phyloP scores from a whole-genome alignment of 257 asterid species.

The Plectranthus barbatus region DNA sequence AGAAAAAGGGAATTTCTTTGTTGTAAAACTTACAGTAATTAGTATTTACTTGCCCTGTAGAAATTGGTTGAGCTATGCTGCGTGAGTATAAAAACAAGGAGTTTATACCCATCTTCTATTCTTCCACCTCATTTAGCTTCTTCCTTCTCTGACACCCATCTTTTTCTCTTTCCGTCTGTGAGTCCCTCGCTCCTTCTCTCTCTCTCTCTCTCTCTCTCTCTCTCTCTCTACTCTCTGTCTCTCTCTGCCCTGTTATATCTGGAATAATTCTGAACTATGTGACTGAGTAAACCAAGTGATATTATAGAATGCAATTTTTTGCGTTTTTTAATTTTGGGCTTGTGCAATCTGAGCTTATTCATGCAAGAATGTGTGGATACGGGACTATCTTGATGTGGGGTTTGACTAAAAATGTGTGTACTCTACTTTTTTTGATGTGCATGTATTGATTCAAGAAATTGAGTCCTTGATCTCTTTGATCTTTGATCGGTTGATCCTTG shows the following conservation, averaged over 20 bases:
- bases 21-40: background rate
- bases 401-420: slow-evolving; percentile 29
- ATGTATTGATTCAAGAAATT: slow-evolving; percentile 32
- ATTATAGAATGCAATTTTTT: slow-evolving; percentile 30
- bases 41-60: slow-evolving; percentile 1
- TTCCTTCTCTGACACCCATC: slow-evolving; percentile 45
- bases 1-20: background rate
- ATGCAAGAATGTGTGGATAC: slow-evolving; percentile 20
- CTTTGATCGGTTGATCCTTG: slow-evolving; percentile 24
- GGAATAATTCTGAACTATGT: background rate
- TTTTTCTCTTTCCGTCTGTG: slow-evolving; percentile 37
- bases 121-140: slow-evolving; percentile 41
- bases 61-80: slow-evolving; percentile 12
- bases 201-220: background rate
- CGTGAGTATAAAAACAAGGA: slow-evolving; percentile 20
- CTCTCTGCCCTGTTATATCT: slow-evolving; percentile 3
- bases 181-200: slow-evolving; percentile 27
- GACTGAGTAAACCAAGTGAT: no score
- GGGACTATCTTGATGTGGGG: slow-evolving; percentile 26
- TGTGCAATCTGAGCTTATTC: slow-evolving; percentile 20
- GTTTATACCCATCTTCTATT: slow-evolving; percentile 36
- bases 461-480: slow-evolving; percentile 27
- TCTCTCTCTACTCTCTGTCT: background rate
- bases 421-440: slow-evolving; percentile 25
- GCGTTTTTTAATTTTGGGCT: slow-evolving; percentile 10